Percentiles rank a stretch among this genome's conserved stretches.
These are phyloP conservation scores for Ophiocordyceps unilateralis DNA, from an alignment of 2,329 filamentous ascomycete species.

Conservation along the genomic window DNA sequence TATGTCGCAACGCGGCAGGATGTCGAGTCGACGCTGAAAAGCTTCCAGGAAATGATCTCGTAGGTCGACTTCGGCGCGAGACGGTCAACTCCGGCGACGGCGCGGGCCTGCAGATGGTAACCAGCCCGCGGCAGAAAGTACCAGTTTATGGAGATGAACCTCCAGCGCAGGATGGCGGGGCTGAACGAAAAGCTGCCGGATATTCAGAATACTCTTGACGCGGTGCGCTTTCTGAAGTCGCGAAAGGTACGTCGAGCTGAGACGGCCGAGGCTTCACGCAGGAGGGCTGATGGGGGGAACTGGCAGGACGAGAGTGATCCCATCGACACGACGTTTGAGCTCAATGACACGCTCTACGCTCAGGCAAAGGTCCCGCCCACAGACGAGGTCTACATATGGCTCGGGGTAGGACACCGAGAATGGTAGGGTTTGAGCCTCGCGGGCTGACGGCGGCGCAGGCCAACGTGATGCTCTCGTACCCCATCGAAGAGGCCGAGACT, in stretches of 20 bases:
- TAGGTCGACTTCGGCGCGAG: conserved; percentile 24
- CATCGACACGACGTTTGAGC: conserved; percentile 83
- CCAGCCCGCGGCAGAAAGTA: conserved; percentile 54
- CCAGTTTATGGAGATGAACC: conserved; percentile 97
- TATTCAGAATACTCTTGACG: conserved; percentile 89
- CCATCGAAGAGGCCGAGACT: conserved; percentile 68
- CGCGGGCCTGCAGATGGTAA: conserved; percentile 1
- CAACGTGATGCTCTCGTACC: conserved; percentile 95
- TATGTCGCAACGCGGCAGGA: conserved; percentile 65
- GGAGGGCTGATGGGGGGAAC: background rate
- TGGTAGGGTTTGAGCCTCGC: background rate
- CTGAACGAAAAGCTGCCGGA: conserved; percentile 93
- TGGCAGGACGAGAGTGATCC: conserved; percentile 39
- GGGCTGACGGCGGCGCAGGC: conserved; percentile 34
- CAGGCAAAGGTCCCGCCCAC: conserved; percentile 69
- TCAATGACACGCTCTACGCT: conserved; percentile 90
- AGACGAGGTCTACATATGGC: conserved; percentile 90
- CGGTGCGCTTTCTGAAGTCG: conserved; percentile 67
- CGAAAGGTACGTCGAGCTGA: conserved; percentile 42
- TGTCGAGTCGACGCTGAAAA: conserved; percentile 64
- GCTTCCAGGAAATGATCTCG: conserved; percentile 90
- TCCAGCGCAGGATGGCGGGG: conserved; percentile 63
- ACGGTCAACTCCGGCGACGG: background rate
- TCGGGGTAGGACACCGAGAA: conserved; percentile 49
- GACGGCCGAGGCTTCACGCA: background rate